phyloP scores from a whole-genome alignment of 805 yeast genomes.

The Yamadazyma nakazawae region DNA sequence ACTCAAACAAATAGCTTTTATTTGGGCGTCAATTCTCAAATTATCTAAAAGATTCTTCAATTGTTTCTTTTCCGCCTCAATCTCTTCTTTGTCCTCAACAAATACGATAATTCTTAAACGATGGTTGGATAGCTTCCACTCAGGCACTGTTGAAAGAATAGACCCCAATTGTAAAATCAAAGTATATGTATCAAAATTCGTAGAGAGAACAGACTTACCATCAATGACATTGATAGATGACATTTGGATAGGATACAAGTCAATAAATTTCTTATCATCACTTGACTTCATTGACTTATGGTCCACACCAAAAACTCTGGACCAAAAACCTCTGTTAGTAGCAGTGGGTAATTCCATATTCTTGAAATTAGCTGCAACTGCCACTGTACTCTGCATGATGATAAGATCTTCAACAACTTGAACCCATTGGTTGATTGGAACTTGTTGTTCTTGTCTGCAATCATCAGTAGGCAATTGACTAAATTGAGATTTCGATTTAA shows the following conservation, averaged over 20 bases:
- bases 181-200: constrained; percentile 95
- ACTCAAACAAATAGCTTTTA: constrained; percentile 69
- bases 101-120: constrained; percentile 78
- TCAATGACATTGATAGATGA: constrained; percentile 71
- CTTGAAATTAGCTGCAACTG: constrained; percentile 87
- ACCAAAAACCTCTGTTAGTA: constrained; percentile 19
- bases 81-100: constrained; percentile 73
- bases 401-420: constrained; percentile 86
- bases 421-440: constrained; percentile 82
- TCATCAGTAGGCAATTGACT: constrained; percentile 68
- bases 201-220: constrained; percentile 70
- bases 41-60: constrained; percentile 62
- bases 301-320: constrained; percentile 6
- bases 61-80: constrained; percentile 64
- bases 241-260: constrained; percentile 96
- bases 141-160: constrained; percentile 86
- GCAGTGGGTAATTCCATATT: constrained; percentile 58
- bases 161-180: constrained; percentile 92
- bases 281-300: constrained; percentile 15
- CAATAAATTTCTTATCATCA: constrained; percentile 57
- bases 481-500: constrained; percentile 17
- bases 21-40: constrained; percentile 80
- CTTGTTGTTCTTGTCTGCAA: constrained; percentile 66
- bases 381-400: constrained; percentile 85
- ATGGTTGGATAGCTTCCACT: constrained; percentile 76